A percentile compares a stretch with the other conserved stretches of the same genome.
Conservation (phyloP, 2,329 filamentous ascomycete species). For the Didymella sp. region DNA sequence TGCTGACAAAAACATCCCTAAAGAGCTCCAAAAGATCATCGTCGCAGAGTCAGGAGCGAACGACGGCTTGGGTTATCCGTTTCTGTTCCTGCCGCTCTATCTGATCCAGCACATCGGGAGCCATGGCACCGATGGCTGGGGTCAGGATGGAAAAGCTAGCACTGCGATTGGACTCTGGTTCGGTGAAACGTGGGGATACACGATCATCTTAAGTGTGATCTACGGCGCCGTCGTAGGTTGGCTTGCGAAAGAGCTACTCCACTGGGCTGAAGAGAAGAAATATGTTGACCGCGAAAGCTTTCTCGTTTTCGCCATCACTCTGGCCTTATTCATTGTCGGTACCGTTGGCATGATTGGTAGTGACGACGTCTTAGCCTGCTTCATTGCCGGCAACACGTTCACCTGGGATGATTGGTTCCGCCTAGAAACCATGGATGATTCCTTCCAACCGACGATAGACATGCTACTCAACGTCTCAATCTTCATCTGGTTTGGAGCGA, state of each 20-base stretch:
- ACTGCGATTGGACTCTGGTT: slow-evolving; percentile 83
- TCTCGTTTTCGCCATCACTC: slow-evolving; percentile 81
- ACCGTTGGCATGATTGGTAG: slow-evolving; percentile 87
- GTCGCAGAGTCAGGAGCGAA: slow-evolving; percentile 81
- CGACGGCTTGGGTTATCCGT: slow-evolving; percentile 88
- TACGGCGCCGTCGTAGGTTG: slow-evolving; percentile 82
- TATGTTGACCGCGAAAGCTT: slow-evolving; percentile 90
- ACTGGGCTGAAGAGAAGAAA: slow-evolving; percentile 80
- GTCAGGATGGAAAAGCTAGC: slow-evolving; percentile 57
- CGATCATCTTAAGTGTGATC: slow-evolving; percentile 76
- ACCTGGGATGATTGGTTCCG: slow-evolving; percentile 93
- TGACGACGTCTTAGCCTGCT: slow-evolving; percentile 90
- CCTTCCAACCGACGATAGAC: slow-evolving; percentile 91
- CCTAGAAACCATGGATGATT: slow-evolving; percentile 85
- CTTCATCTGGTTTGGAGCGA: slow-evolving; percentile 78
- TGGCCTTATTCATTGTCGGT: slow-evolving; percentile 85
- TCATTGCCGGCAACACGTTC: slow-evolving; percentile 88
- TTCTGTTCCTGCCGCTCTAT: slow-evolving; percentile 84
- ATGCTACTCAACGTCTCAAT: slow-evolving; percentile 90
- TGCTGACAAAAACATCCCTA: slow-evolving; percentile 87
- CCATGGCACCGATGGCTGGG: slow-evolving; percentile 44
- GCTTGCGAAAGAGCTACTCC: slow-evolving; percentile 80
- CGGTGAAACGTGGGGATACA: slow-evolving; percentile 83
- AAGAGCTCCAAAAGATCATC: slow-evolving; percentile 74
- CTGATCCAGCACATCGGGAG: slow-evolving; percentile 76